A percentile compares a stretch with the other conserved stretches of the same genome.
phyloP scores from a whole-genome alignment of 768 basidiomycete genomes.

The Collybia sordida region DNA sequence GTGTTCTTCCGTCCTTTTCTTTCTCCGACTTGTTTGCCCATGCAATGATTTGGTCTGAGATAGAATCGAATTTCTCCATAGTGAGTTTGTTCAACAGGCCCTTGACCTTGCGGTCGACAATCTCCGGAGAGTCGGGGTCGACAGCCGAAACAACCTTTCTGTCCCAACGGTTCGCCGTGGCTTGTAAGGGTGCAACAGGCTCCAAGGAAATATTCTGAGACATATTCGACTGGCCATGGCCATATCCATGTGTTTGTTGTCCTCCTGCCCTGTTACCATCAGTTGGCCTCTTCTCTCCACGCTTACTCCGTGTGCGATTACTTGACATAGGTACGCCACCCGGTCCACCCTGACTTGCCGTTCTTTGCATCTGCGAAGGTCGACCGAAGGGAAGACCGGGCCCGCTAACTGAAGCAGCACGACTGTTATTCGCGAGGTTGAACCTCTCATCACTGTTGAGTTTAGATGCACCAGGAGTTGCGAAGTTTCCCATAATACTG shows the following conservation, averaged over 20 bases:
- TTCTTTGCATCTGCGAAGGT: slow-evolving; percentile 63
- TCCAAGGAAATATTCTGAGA: slow-evolving; percentile 42
- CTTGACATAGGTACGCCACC: slow-evolving; percentile 46
- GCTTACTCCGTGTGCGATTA: slow-evolving; percentile 75
- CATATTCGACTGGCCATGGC: slow-evolving; percentile 27
- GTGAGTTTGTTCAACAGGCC: slow-evolving; percentile 92
- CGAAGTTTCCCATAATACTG: slow-evolving; percentile 67
- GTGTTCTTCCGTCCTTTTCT: slow-evolving; percentile 90
- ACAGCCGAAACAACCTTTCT: slow-evolving; percentile 41
- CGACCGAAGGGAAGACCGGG: slow-evolving; percentile 53
- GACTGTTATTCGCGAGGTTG: slow-evolving; percentile 38
- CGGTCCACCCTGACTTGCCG: slow-evolving; percentile 63
- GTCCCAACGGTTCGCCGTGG: slow-evolving; percentile 85
- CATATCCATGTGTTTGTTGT: slow-evolving; percentile 37
- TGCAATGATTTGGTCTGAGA: slow-evolving; percentile 90
- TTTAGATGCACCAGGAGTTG: slow-evolving; percentile 39
- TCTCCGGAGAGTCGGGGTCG: slow-evolving; percentile 73
- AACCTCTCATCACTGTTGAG: slow-evolving; percentile 74
- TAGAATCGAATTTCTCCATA: slow-evolving; percentile 94
- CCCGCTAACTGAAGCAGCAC: slow-evolving; percentile 59
- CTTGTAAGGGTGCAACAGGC: slow-evolving; percentile 74
- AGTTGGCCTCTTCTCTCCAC: slow-evolving; percentile 71
- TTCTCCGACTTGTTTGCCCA: slow-evolving; percentile 95
- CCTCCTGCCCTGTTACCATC: slow-evolving; percentile 45
- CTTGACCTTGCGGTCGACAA: slow-evolving; percentile 93